Evolutionary conservation across 768 basidiomycete genomes (phyloP), one percentile per base, ranked within the genome.

Genomic region (Naganishia friedmannii): DNA sequence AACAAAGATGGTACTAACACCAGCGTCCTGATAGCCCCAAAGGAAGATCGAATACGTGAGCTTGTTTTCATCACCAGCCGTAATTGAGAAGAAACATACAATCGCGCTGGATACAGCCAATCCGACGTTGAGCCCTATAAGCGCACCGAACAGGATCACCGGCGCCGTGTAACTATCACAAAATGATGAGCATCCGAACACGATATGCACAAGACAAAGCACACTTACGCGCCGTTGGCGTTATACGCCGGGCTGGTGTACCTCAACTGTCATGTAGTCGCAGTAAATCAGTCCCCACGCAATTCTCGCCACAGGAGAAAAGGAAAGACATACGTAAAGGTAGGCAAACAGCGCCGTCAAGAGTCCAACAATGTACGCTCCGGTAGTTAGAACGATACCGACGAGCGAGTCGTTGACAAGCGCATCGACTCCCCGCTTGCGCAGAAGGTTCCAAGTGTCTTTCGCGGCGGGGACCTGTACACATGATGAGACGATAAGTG

Each of bases 1-100:
- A 37, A 93, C 91, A 77, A 92, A 90, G 87, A 92, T 91, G 1
- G 91, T 92, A 1, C 90, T 92, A 0, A 93, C 91, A 60, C 91
- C 92, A 17, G 90, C 90, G 77, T 92, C 90, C 73, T 67, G 69
- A 72, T 68, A 42, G 65, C 17, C 28, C 46, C 34, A 37, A 34
- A 68, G n/a, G 53, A 53, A 54, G 54, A 23, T 46, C 55, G 17
- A 53, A 60, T 54, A 15, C 37, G 34, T 53, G 48, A 51, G 48
- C 48, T 7, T 4, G 34, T 5, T 51, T n/a, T 12, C 48, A 6
- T n/a, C 23, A n/a, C n/a, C 12, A 28, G n/a, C n/a, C n/a, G n/a
- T n/a, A 39, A 51, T 37, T 58, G 63, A 53, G 34, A 23, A n/a
- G 26, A 13, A 0, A 72, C 76, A 67, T 42, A 75, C 75, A 76